Conservation (phyloP, 129 eudicot genomes). For the Chrysanthemum makinoi region DNA sequence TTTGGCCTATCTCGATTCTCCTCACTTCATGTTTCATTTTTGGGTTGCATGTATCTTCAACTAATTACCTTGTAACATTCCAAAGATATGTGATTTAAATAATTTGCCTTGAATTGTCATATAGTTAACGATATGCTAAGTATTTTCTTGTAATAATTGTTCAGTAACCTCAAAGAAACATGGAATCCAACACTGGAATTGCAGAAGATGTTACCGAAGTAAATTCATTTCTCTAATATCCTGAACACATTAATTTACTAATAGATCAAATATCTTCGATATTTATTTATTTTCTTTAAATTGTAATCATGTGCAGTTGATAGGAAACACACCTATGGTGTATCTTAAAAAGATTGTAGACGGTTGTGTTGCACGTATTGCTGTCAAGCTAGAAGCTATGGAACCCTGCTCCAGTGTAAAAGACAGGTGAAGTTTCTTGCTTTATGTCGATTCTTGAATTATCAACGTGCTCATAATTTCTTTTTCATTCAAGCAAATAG, state of each 20-base stretch:
- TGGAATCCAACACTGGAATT: constrained; percentile 50
- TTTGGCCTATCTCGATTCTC: neutral
- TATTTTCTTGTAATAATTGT: neutral
- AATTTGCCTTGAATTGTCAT: no score
- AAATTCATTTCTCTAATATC: constrained; percentile 18
- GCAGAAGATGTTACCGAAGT: constrained; percentile 73
- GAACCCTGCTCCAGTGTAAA: constrained; percentile 73
- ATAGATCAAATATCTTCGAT: no score
- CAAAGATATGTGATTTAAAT: no score
- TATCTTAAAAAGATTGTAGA: constrained; percentile 61
- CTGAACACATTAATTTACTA: neutral
- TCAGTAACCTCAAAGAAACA: constrained; percentile 41
- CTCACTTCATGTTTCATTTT: neutral
- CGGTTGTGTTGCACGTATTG: constrained; percentile 64
- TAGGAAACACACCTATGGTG: constrained; percentile 75
- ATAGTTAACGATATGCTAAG: constrained; percentile 13
- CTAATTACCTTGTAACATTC: no score
- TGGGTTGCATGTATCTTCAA: no score
- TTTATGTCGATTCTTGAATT: neutral
- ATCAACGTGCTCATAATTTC: neutral
- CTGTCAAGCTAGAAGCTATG: constrained; percentile 68
- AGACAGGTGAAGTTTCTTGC: constrained; percentile 43
- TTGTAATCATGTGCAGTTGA: constrained; percentile 40
- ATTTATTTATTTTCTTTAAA: no score
- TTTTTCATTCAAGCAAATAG: constrained; percentile 28